These are phyloP conservation scores for Rhynchospora breviuscula DNA, from an alignment of 176 grass and related monocot species.

Conservation along the genomic window DNA sequence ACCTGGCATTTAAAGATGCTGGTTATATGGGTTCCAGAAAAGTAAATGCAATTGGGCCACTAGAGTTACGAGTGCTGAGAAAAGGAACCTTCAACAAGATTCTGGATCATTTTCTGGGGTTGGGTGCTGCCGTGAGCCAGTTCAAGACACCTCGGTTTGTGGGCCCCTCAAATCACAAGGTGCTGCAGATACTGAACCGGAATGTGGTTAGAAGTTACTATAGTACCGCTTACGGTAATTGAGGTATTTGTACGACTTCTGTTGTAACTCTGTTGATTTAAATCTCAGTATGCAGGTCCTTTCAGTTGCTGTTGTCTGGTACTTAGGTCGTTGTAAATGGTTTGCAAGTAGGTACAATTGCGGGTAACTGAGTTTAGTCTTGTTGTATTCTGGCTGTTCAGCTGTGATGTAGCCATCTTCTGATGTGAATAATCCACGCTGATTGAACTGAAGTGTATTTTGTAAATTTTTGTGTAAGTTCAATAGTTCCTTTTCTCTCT, in stretches of 20 bases:
- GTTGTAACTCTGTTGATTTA: constrained; percentile 12
- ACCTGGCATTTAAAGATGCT: constrained; percentile 68
- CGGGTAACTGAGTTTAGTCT: constrained; percentile 23
- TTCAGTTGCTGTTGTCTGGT: background rate
- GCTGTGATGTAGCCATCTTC: constrained; percentile 10
- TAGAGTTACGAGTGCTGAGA: constrained; percentile 66
- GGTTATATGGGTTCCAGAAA: constrained; percentile 80
- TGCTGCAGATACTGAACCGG: constrained; percentile 62
- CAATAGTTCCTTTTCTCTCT: background rate
- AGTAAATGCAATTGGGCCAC: constrained; percentile 61
- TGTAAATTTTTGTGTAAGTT: background rate
- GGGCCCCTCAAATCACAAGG: constrained; percentile 40
- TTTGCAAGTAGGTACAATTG: constrained; percentile 4
- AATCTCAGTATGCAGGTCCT: background rate
- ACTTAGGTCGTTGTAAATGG: constrained; percentile 30
- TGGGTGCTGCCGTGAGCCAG: constrained; percentile 69
- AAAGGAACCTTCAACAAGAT: constrained; percentile 88
- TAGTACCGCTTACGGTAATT: constrained; percentile 65
- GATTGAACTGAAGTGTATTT: constrained; percentile 2
- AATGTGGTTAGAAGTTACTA: constrained; percentile 53
- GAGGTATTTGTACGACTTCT: constrained; percentile 35
- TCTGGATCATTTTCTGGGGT: constrained; percentile 57
- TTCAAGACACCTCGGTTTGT: constrained; percentile 91
- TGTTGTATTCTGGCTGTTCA: background rate
- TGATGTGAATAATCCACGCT: constrained; percentile 10